Base-by-base conservation (phyloP, 2,329 filamentous ascomycete species). In the Nakataea oryzae region DNA sequence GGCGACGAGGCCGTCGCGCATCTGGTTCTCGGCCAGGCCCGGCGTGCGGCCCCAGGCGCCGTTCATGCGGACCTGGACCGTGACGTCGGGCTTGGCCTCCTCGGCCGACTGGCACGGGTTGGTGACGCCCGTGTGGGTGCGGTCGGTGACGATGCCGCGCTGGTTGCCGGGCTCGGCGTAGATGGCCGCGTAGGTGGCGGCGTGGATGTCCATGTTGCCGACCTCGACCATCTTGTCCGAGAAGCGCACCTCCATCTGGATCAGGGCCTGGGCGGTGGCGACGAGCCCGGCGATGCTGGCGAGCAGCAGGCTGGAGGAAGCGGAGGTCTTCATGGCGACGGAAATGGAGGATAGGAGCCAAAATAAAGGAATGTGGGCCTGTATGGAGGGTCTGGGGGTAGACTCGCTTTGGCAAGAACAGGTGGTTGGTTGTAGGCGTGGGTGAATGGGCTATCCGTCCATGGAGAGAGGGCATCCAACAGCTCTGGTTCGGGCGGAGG, bases 161-260 rank as follows among this genome's bases (percentile, higher is more conserved):
- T 58, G n/a, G 30, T 58, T 58, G 30, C 57, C 57, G 30, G 57
- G n/a, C 30, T 58, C 57, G 30, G 57, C 57, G 57, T 58, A 58
- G 57, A 58, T 58, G 30, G 57, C 30, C 7, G n/a, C 34, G 30
- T 17, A 26, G 9, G 57, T 58, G 30, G 27, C 57, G n/a, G 30
- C 30, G n/a, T 34, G 30, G 30, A 58, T 21, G 30, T 58, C 57
- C 57, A 58, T 29, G 57, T 30, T 58, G 57, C 57, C 57, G 29
- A 58, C 57, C n/a, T 58, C 57, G 30, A 58, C 30, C 57, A 58
- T 58, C 57, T 26, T 58, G 57, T 58, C 57, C 29, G 30, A 26
- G 30, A 34, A 58, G 11, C 57, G 57, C 29, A 58, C 57, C 57
- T 58, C 57, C n/a, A 58, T 30, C 57, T 58, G 57, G 57, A 58